These are phyloP conservation scores for Vinca major DNA, from an alignment of 305 asterid genomes.

Conservation along the genomic window DNA sequence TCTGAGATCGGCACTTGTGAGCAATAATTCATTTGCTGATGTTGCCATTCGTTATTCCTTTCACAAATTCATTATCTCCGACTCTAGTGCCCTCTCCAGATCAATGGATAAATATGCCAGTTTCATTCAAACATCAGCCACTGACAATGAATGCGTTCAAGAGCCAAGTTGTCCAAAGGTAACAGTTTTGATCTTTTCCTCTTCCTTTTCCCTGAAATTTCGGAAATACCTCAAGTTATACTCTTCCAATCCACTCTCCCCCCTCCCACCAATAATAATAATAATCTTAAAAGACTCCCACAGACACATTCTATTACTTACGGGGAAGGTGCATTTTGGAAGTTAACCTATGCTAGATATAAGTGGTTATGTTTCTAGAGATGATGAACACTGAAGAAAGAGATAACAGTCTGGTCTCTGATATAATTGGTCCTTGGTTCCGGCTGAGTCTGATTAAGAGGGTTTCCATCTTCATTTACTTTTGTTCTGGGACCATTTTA, in stretches of 20 bases:
- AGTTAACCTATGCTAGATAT: background rate
- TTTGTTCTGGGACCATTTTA: background rate
- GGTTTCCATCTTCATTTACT: background rate
- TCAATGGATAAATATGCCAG: slow-evolving; percentile 50
- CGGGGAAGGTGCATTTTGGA: background rate
- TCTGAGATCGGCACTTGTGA: slow-evolving; percentile 75
- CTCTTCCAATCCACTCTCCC: background rate
- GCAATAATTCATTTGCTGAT: slow-evolving; percentile 71
- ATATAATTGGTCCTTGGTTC: background rate
- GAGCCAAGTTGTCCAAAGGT: slow-evolving; percentile 88
- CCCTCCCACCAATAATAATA: too few species aligned
- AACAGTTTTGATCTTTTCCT: slow-evolving; percentile 19
- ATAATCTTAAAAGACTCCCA: too few species aligned
- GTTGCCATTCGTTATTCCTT: slow-evolving; percentile 63
- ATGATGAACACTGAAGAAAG: too few species aligned
- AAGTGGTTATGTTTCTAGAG: background rate
- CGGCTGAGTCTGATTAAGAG: background rate
- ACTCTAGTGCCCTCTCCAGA: slow-evolving; percentile 52
- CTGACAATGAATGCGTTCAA: slow-evolving; percentile 28
- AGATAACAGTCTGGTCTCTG: too few species aligned
- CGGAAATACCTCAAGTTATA: background rate
- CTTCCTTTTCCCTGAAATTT: background rate
- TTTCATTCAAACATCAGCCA: slow-evolving; percentile 31
- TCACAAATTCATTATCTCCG: slow-evolving; percentile 56
- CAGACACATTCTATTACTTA: background rate